Base-by-base conservation (phyloP, 1,284 basidiomycete genomes). In the Caloboletus firmus region DNA sequence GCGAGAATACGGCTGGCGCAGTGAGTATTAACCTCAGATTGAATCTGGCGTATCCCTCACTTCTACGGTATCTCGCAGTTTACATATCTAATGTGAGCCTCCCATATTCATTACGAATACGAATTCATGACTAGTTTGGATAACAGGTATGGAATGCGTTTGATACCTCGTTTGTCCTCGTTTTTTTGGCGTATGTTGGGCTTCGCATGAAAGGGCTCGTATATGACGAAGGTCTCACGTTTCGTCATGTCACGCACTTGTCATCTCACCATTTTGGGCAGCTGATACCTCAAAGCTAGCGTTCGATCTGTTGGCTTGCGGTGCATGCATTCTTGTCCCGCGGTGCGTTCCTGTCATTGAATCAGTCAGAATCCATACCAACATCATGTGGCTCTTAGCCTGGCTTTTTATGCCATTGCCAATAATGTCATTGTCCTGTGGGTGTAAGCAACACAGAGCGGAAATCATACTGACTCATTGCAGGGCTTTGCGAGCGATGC, bases 311-410 rank as follows among this genome's bases (percentile, higher is more conserved):
- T 78, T 95, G 32, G 81, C 92, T 5, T 92, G 89, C 62, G 91
- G 87, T 9, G 92, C 90, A 10, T 95, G 92, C 64, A 87, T 95
- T 45, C 79, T 95, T 24, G 91, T 95, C 66, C 93, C 93, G 11
- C 80, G 93, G 84, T 82, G 58, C 37, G 58, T 56, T 41, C 20
- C 15, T 43, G 32, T 49, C 24, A 5, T 28, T 26, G 36, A 41
- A 45, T 15, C n/a, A 39, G 22, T 26, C 26, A 36, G 26, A 51
- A 22, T 4, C 43, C 22, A 44, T 39, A 10, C 35, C 51, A 54
- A 62, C 44, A 51, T 49, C 3, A 30, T 28, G 5, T 6, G 7
- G 44, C 17, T 39, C 30, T 37, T 42, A 86, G 86, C 42, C 74
- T 95, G 17, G 91, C 90, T 0, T 95, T 95, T 72, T 94, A 92